phyloP scores from a whole-genome alignment of 306 rosid genomes.

The peach (Prunus persica) region Prunus_persica_NCBIv2 NC_034012.1:3499001-3499500 shows the following conservation, averaged over 20 bases:
- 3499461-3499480: background rate
- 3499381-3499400: background rate
- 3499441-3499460: background rate
- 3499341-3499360: slow-evolving; percentile 23
- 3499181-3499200: slow-evolving; percentile 52
- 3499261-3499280: slow-evolving; percentile 79
- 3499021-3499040: slow-evolving; percentile 62
- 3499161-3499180: slow-evolving; percentile 33
- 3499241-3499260: slow-evolving; percentile 88
- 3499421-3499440: background rate
- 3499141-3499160: slow-evolving; percentile 38
- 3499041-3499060: slow-evolving; percentile 43
- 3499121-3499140: slow-evolving; percentile 46
- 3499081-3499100: slow-evolving; percentile 28
- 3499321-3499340: slow-evolving; percentile 51
- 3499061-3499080: slow-evolving; percentile 44
- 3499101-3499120: slow-evolving; percentile 31
- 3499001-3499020: slow-evolving; percentile 93
- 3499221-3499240: slow-evolving; percentile 89
- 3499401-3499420: background rate
- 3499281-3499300: slow-evolving; percentile 89
- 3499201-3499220: slow-evolving; percentile 60
- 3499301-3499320: slow-evolving; percentile 93
- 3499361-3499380: background rate
- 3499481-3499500: background rate